These are phyloP conservation scores for Nicotiana tomentosiformis DNA, from an alignment of 257 asterid genomes.

Conservation along the genomic window DNA sequence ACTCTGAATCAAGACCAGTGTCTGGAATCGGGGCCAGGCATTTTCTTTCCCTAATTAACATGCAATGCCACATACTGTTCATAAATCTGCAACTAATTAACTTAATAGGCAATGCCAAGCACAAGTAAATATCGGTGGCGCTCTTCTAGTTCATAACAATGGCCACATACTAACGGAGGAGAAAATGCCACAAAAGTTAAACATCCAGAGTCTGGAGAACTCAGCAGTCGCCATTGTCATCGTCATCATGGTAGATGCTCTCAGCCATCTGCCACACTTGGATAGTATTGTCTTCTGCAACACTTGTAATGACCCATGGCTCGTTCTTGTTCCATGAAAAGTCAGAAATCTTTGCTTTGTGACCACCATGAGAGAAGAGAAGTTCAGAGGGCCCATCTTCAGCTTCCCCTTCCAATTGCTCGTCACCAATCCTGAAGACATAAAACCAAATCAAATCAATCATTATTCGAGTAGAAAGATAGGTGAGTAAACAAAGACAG, in stretches of 20 bases:
- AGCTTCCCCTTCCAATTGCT: conserved; percentile 98
- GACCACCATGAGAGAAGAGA: conserved; percentile 95
- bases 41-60: too few species aligned
- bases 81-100: not conserved
- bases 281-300: conserved; percentile 80
- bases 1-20: too few species aligned
- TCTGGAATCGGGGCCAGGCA: too few species aligned
- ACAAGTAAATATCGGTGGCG: not conserved
- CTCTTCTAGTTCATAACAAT: not conserved
- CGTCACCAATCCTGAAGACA: conserved; percentile 77
- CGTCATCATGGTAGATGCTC: conserved; percentile 70
- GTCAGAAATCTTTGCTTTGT: conserved; percentile 85
- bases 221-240: conserved; percentile 30
- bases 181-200: not conserved
- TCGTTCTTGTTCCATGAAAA: conserved; percentile 87
- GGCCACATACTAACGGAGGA: not conserved
- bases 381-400: conserved; percentile 98
- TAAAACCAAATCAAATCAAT: not conserved
- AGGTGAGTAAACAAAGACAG: not conserved
- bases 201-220: not conserved
- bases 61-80: not conserved
- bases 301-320: conserved; percentile 93
- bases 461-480: not conserved
- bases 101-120: not conserved
- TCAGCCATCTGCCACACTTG: conserved; percentile 98